A percentile compares a stretch with the other conserved stretches of the same genome.
phyloP scores from a whole-genome alignment of 140 eudicot species.

The Bidens hawaiensis region DNA sequence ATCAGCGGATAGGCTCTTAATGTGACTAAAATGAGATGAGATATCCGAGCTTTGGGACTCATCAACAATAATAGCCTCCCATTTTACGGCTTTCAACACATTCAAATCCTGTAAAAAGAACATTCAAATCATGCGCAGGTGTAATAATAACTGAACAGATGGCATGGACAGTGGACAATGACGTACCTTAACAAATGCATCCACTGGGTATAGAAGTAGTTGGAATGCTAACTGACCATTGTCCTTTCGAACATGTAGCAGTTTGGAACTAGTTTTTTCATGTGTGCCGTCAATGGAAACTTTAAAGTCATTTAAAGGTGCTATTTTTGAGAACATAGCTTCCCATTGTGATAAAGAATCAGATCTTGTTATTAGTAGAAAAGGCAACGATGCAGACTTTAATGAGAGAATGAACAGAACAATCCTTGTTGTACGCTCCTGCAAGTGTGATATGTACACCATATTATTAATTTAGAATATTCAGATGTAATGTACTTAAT shows the following conservation, averaged over 20 bases:
- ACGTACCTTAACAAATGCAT: constrained; percentile 54
- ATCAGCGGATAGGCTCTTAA: constrained; percentile 42
- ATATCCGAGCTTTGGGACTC: constrained; percentile 37
- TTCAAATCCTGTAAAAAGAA: constrained; percentile 48
- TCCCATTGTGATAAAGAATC: constrained; percentile 55
- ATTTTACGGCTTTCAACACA: constrained; percentile 33
- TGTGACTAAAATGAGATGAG: constrained; percentile 31
- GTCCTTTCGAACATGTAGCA: constrained; percentile 47
- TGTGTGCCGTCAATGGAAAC: constrained; percentile 45
- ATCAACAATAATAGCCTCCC: constrained; percentile 69
- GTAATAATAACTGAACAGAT: neutral
- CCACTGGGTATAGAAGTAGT: constrained; percentile 51
- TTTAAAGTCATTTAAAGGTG: constrained; percentile 36
- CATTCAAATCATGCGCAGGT: constrained; percentile 6
- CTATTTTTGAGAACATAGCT: constrained; percentile 50
- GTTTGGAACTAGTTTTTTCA: constrained; percentile 33
- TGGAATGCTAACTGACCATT: constrained; percentile 47
- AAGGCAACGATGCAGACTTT: constrained; percentile 41
- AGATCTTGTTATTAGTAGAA: constrained; percentile 45
- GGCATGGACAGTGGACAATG: neutral
- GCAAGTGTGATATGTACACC: constrained; percentile 26
- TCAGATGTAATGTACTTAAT: neutral
- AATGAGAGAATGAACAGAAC: constrained; percentile 43
- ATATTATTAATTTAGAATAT: constrained; percentile 1
- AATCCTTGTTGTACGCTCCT: constrained; percentile 49